Conservation (phyloP, 805 yeast species). For the Zygotorulaspora danielsina region DNA sequence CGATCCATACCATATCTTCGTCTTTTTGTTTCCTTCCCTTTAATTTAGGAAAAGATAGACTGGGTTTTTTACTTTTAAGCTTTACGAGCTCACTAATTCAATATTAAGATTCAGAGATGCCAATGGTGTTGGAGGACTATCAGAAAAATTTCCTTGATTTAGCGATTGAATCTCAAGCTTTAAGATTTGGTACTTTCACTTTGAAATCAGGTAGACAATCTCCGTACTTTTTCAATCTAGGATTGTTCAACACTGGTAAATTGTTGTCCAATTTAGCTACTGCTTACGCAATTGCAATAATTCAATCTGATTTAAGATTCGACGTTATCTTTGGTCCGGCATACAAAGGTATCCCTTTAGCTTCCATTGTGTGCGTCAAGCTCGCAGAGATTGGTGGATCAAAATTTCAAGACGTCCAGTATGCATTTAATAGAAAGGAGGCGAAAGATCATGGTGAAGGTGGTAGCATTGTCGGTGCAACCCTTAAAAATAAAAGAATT, state of each 20-base stretch:
- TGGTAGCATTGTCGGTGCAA: constrained; percentile 85
- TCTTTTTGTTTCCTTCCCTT: neutral
- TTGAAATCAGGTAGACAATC: constrained; percentile 88
- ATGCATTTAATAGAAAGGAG: constrained; percentile 95
- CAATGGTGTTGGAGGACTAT: constrained; percentile 40
- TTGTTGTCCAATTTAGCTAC: constrained; percentile 76
- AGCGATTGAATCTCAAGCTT: constrained; percentile 77
- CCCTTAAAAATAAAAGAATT: constrained; percentile 64
- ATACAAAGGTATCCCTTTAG: constrained; percentile 93
- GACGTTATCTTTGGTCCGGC: constrained; percentile 97
- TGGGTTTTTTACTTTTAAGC: neutral
- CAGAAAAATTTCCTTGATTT: constrained; percentile 69
- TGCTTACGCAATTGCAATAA: constrained; percentile 85
- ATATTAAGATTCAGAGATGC: too few relatives aligned
- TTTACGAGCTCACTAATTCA: too few relatives aligned
- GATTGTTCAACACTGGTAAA: constrained; percentile 79
- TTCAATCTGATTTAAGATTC: constrained; percentile 74
- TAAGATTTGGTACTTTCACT: constrained; percentile 84
- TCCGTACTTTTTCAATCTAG: constrained; percentile 95
- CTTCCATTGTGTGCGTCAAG: constrained; percentile 89
- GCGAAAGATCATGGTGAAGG: constrained; percentile 98
- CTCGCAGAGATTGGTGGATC: constrained; percentile 86
- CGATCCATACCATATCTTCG: constrained; percentile 1
- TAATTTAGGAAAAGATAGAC: neutral
- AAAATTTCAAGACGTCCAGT: constrained; percentile 67